Conservation (phyloP, 2,329 filamentous ascomycete genomes). For the Knufia fluminis region DNA sequence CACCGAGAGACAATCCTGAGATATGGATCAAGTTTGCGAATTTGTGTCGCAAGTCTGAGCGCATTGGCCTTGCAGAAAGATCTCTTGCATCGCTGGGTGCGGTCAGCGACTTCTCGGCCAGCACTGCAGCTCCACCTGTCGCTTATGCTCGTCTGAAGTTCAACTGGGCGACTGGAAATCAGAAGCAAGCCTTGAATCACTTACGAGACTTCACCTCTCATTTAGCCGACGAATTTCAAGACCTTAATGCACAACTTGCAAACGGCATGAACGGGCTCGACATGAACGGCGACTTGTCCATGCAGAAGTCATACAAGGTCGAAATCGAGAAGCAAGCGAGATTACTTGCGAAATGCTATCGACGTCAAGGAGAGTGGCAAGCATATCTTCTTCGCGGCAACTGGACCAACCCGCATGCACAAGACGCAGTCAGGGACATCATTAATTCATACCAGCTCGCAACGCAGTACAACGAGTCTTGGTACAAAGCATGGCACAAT, state of each 20-base stretch:
- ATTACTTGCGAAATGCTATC: conserved; percentile 86
- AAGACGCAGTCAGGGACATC: conserved; percentile 81
- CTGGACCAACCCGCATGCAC: conserved; percentile 78
- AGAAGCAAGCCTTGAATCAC: conserved; percentile 52
- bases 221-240: conserved; percentile 50
- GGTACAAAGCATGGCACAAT: conserved; percentile 99
- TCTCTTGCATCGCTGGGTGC: conserved; percentile 85
- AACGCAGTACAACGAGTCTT: conserved; percentile 85
- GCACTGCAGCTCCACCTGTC: conserved; percentile 57
- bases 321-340: conserved; percentile 52
- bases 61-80: conserved; percentile 90
- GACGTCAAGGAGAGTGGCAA: conserved; percentile 95
- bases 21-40: conserved; percentile 99
- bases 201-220: conserved; percentile 54
- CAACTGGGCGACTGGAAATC: conserved; percentile 75
- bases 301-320: conserved; percentile 31
- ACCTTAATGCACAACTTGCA: conserved; percentile 33
- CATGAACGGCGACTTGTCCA: conserved; percentile 31
- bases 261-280: conserved; percentile 30
- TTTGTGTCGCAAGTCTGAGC: conserved; percentile 89
- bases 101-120: conserved; percentile 29
- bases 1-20: conserved; percentile 84
- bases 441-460: conserved; percentile 84
- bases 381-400: conserved; percentile 74
- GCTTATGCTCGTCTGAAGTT: conserved; percentile 97